Percentiles rank a stretch among this genome's conserved stretches.
phyloP scores from a whole-genome alignment of 345 rosid species.

The Balakata baccata region DNA sequence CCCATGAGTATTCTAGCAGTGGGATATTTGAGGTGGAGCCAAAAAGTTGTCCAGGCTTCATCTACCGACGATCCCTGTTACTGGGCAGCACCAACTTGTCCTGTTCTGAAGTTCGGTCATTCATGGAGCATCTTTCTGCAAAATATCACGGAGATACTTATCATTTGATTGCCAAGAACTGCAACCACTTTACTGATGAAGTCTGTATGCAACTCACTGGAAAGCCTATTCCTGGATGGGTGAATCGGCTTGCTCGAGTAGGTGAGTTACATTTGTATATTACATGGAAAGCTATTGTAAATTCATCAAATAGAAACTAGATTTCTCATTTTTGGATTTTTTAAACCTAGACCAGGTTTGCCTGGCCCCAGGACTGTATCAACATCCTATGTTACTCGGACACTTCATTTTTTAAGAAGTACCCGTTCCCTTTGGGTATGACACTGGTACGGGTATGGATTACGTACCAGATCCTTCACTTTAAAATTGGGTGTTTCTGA shows the following conservation, averaged over 20 bases:
- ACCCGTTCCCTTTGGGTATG: no score
- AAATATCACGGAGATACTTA: constrained; percentile 81
- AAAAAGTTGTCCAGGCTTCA: constrained; percentile 85
- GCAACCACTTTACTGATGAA: constrained; percentile 93
- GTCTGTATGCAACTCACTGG: constrained; percentile 69
- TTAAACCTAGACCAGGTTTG: neutral
- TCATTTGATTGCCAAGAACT: constrained; percentile 95
- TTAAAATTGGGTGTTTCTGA: no score
- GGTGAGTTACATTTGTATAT: constrained; percentile 44
- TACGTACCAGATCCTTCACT: no score
- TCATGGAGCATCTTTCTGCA: constrained; percentile 73
- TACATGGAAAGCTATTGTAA: constrained; percentile 7
- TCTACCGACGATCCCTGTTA: constrained; percentile 70
- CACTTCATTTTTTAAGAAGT: no score
- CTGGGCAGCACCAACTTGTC: constrained; percentile 73
- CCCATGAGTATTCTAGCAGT: constrained; percentile 77
- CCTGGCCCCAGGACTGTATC: neutral
- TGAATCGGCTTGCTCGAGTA: constrained; percentile 78
- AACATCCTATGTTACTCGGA: no score
- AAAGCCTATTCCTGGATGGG: constrained; percentile 91
- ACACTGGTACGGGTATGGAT: no score
- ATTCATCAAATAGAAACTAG: neutral
- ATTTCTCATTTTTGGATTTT: neutral
- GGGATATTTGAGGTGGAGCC: constrained; percentile 97
- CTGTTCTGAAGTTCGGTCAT: constrained; percentile 60